Evolutionary conservation across 495 filamentous ascomycete species (phyloP), one percentile per base, ranked within the genome.

Genomic region (Tuber aestivum): DNA sequence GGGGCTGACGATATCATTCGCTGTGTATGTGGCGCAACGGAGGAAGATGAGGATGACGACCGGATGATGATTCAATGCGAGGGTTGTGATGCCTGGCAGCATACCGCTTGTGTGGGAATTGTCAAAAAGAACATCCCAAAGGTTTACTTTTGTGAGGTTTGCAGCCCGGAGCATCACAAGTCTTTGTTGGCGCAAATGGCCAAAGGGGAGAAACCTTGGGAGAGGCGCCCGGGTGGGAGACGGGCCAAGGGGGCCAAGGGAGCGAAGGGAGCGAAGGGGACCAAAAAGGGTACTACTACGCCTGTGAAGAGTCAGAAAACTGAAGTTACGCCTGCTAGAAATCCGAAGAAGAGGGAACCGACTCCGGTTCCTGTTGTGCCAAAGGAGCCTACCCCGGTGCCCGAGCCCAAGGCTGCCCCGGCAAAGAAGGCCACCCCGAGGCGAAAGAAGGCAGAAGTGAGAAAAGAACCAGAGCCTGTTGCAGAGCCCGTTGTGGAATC

Each of bases 21-120:
- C 75, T 99, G 95, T 83, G 92, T 97, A 72, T 99, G 95, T 82
- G 95, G 95, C 78, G 91, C 93, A 75, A 90, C 90, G 71, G 91
- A 93, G 78, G 93, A 96, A 78, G 92, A 94, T 76, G 90, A 91
- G 77, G 90, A 92, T 76, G 90, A 92, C 70, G 88, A 91, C 48
- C 90, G 94, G 80, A 94, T 96, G 83, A 90, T 89, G 89, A 96
- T 98, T 81, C 91, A 92, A 80, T 99, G 95, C 85, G 95, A 99
- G 81, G 88, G 86, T 45, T 99, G 95, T 82, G 89, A 89, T 41
- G 94, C 91, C 70, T 99, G 95, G 95, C 95, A 99, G 84, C 95
- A 99, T 83, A 97, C 96, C 81, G 90, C 94, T 78, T 99, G 95
- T 83, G 94, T 99, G 89, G 94, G 92, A 41, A 87, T 97, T 76